Percentiles rank a stretch among this genome's conserved stretches.
Conservation (phyloP, 2,329 filamentous ascomycete species). For the Diaporthe helianthi region DNA sequence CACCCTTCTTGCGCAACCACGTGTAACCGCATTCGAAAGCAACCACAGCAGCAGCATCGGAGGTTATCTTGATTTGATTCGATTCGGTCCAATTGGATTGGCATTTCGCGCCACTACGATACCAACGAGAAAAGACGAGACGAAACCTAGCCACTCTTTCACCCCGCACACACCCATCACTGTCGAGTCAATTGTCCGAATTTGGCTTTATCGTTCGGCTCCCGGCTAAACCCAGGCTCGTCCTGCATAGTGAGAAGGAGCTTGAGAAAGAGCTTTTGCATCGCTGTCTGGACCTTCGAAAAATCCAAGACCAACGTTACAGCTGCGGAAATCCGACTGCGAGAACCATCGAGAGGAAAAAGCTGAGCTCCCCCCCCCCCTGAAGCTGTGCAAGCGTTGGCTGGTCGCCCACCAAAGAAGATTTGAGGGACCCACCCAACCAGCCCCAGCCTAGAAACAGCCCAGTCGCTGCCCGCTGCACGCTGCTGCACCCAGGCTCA, state of each 20-base stretch:
- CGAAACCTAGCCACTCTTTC: slow-evolving; percentile 8
- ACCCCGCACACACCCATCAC: not conserved
- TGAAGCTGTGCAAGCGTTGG: slow-evolving; percentile 13
- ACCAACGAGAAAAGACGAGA: slow-evolving; percentile 22
- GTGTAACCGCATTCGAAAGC: not conserved
- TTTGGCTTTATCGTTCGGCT: not conserved
- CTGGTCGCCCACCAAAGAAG: not conserved
- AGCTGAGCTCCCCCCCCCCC: slow-evolving; percentile 3
- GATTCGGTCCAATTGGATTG: not conserved
- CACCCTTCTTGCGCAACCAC: not conserved
- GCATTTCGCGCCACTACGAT: slow-evolving; percentile 11
- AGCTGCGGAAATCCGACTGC: not conserved
- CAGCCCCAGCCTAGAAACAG: not conserved
- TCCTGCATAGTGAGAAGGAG: not conserved
- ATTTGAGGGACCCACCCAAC: slow-evolving; percentile 12
- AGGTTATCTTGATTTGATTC: not conserved
- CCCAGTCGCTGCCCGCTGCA: slow-evolving; percentile 12
- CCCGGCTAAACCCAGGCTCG: not conserved
- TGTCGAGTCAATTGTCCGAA: not conserved
- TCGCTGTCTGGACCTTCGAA: not conserved
- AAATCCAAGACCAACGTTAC: not conserved
- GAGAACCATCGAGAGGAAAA: not conserved
- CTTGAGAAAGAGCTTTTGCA: not conserved
- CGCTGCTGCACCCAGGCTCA: not conserved
- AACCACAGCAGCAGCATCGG: not conserved